These are phyloP conservation scores for Mucor circinelloides DNA, from an alignment of 371 early-diverging fungal genomes.

Conservation along the genomic window DNA sequence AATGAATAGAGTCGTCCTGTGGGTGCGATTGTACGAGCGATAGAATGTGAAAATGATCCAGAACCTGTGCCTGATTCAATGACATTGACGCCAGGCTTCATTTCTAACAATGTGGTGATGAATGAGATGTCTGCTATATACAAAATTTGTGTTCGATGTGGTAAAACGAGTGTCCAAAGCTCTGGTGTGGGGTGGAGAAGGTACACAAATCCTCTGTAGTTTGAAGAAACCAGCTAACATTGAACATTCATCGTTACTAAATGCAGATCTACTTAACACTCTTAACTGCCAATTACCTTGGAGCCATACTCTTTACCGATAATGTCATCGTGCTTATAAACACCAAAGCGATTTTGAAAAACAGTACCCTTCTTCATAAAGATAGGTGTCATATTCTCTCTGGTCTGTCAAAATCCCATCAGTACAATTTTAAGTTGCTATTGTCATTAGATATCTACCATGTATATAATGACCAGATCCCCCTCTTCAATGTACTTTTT, in stretches of 20 bases:
- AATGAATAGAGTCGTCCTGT: slow-evolving; percentile 89
- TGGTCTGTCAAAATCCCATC: slow-evolving; percentile 43
- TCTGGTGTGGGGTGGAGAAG: slow-evolving; percentile 94
- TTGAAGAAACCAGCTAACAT: slow-evolving; percentile 66
- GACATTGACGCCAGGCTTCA: slow-evolving; percentile 84
- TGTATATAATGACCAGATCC: slow-evolving; percentile 63
- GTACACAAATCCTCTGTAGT: slow-evolving; percentile 82
- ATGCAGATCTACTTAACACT: background rate
- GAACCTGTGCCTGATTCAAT: slow-evolving; percentile 96
- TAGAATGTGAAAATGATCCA: slow-evolving; percentile 95
- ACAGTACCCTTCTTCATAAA: slow-evolving; percentile 57
- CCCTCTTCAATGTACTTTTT: slow-evolving; percentile 62
- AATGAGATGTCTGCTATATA: slow-evolving; percentile 93
- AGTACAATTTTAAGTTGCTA: background rate
- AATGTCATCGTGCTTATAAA: slow-evolving; percentile 78
- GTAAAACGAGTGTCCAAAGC: slow-evolving; percentile 90
- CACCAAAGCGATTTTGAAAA: slow-evolving; percentile 78
- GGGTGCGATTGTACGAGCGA: slow-evolving; percentile 86
- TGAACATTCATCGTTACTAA: background rate
- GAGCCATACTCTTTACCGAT: slow-evolving; percentile 86
- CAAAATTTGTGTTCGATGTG: slow-evolving; percentile 96
- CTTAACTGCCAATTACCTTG: slow-evolving; percentile 50
- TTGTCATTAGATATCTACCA: slow-evolving; percentile 38
- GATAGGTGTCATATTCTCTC: slow-evolving; percentile 67
- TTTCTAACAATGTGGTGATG: slow-evolving; percentile 76